A percentile compares a stretch with the other conserved stretches of the same genome.
These are phyloP conservation scores for Sporothrix variecibatus DNA, from an alignment of 2,329 filamentous ascomycete genomes.

Conservation along the genomic window DNA sequence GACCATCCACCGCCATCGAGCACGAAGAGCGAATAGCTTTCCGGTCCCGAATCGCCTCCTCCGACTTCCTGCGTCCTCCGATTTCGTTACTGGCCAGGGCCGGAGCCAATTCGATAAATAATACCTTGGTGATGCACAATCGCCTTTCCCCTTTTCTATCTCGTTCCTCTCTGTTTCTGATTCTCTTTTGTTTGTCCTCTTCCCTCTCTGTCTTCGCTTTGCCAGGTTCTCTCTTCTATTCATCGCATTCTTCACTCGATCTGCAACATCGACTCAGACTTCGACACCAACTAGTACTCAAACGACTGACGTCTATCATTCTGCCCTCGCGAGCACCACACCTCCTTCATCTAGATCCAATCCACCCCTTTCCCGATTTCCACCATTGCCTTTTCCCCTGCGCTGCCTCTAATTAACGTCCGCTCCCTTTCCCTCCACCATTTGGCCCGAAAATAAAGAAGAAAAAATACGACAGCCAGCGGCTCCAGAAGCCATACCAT, in stretches of 20 bases:
- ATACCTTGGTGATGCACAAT: neutral
- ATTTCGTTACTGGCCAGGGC: neutral
- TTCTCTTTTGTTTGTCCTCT: neutral
- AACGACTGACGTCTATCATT: neutral
- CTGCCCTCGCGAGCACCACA: neutral
- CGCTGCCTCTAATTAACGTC: constrained; percentile 11
- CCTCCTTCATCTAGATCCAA: neutral
- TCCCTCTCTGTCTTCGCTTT: neutral
- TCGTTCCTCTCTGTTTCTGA: neutral
- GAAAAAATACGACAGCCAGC: neutral
- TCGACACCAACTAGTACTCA: neutral
- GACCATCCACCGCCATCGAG: neutral
- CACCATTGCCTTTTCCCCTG: constrained; percentile 22
- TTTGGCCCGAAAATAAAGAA: neutral
- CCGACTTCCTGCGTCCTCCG: neutral
- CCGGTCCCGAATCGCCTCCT: neutral
- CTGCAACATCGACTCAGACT: neutral
- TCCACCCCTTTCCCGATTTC: neutral
- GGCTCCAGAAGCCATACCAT: neutral
- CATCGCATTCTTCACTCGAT: neutral
- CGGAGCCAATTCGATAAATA: neutral
- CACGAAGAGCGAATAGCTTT: neutral
- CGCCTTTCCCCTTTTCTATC: constrained; percentile 20
- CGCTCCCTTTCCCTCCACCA: constrained; percentile 4
- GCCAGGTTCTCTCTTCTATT: neutral